A percentile compares a stretch with the other conserved stretches of the same genome.
These are phyloP conservation scores for Apiospora hydei DNA, from an alignment of 2,329 filamentous ascomycete genomes.

Conservation along the genomic window DNA sequence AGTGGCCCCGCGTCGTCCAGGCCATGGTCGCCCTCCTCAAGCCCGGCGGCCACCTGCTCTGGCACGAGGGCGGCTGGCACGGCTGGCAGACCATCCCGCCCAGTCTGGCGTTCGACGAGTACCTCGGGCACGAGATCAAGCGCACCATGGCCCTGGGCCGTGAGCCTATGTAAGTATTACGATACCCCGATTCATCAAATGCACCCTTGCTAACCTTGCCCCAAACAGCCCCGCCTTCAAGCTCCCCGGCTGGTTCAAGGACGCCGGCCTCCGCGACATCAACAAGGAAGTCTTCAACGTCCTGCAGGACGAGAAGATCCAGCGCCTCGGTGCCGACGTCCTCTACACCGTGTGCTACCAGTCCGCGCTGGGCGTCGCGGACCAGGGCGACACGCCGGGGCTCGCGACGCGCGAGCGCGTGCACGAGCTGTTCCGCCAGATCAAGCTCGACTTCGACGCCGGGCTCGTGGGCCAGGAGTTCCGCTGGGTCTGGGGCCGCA, in stretches of 20 bases:
- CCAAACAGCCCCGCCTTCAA: not conserved
- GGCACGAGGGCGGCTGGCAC: slow-evolving; percentile 28
- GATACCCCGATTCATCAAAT: too few relatives aligned
- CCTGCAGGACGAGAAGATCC: slow-evolving; percentile 10
- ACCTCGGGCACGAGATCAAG: slow-evolving; percentile 15
- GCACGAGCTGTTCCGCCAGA: slow-evolving; percentile 5
- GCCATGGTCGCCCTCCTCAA: slow-evolving; percentile 34
- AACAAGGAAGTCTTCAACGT: slow-evolving; percentile 15
- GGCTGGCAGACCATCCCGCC: slow-evolving; percentile 22
- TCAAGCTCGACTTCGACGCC: slow-evolving; percentile 5
- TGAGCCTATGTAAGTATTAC: slow-evolving; percentile 16
- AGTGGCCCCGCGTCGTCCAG: slow-evolving; percentile 28
- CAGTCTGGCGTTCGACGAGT: slow-evolving; percentile 10
- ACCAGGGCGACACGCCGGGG: not conserved
- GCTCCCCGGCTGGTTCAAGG: slow-evolving; percentile 19
- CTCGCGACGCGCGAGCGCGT: slow-evolving; percentile 15
- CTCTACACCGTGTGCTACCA: slow-evolving; percentile 17
- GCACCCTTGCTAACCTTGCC: not conserved
- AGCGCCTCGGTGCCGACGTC: slow-evolving; percentile 12
- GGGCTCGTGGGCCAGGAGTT: slow-evolving; percentile 11
- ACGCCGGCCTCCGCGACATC: slow-evolving; percentile 11
- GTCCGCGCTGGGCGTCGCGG: slow-evolving; percentile 10
- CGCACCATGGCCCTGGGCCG: slow-evolving; percentile 20
- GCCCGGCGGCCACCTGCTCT: slow-evolving; percentile 34
- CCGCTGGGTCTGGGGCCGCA: slow-evolving; percentile 20